Base-by-base conservation (phyloP, 2,329 filamentous ascomycete species). In the Fusarium pseudoanthophilum region DNA sequence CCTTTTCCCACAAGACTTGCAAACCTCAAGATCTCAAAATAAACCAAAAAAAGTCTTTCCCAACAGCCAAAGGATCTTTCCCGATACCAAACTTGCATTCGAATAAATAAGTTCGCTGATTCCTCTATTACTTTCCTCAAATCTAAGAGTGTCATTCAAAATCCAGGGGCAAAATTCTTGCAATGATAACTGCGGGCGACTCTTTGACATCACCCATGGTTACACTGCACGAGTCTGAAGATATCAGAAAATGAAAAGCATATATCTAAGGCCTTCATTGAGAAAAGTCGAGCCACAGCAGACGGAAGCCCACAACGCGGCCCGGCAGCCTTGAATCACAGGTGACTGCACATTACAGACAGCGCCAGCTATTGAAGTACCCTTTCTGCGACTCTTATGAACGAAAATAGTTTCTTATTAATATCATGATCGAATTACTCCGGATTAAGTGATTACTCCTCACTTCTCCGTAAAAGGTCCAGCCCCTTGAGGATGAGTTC, bases 351-450 rank as follows among this genome's bases (percentile, higher is more conserved):
- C 43, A 20, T 26, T 0, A 26, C 40, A 0, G 43, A 46, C 28
- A 51, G 21, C 46, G 21, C 28, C 11, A 18, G 11, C 21, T n/a
- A 32, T 32, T 11, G 28, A 32, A 51, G 15, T 51, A 32, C 21
- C 3, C 21, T 15, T 24, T 32, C 21, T 51, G 15, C 28, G 8
- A 51, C 46, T 32, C 28, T 24, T 32, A 4, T 32, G 10, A 18
- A 3, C 11, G 46, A 51, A 6, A 7, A 49, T 5, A n/a, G 20
- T 32, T 32, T 32, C 46, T 3, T n/a, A 13, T 32, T 6, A 18
- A 13, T n/a, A 7, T n/a, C 5, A 10, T 13, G 15, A 49, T 30
- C 0, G 0, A n/a, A 18, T n/a, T 8, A 6, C 21, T 4, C 8
- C 2, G 3, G 18, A 21, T 21, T 2, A 14, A 20, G 16, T 26